Base-by-base conservation (phyloP, 441 rosid species). In the Eruca vesicaria region DNA sequence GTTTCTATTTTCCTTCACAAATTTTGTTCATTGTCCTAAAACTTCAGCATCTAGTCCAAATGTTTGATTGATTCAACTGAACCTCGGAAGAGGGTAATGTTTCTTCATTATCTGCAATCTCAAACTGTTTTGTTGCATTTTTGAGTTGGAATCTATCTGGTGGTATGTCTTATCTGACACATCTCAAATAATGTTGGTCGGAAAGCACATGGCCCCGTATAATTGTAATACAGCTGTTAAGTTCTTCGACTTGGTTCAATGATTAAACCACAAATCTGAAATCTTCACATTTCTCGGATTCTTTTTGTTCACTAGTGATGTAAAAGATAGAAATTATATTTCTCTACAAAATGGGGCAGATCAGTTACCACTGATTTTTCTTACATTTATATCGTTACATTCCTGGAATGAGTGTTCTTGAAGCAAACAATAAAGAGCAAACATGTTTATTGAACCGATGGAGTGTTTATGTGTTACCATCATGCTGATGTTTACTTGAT, bases 191-290 rank as follows among this genome's bases (percentile, higher is more conserved):
- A 61, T 62, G 70, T 63, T 78, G 48, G 78, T 73, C 71, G 78
- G 67, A 78, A 69, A 57, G 73, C 90, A 85, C 82, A 89, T 84
- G 80, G 41, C 52, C 81, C 66, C 73, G 33, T 60, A 36, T 66
- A 69, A 72, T 66, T 66, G 60, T 38, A 16, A 16, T 58, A 71
- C 61, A 2, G 63, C 71, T 65, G 66, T 76, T 48, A 21, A 71
- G 43, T 71, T 71, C 59, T 70, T 59, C 35, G 56, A 53, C 45
- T 23, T 43, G 63, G 14, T 63, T 60, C 36, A 57, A 63, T 63
- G 14, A 63, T 26, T 56, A n/a, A n/a, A 76, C 9, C 59, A 56
- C 76, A 41, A 64, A 62, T 36, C 62, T 57, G 12, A 71, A 31
- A 55, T 20, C 21, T 31, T 11, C 48, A 33, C 66, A 32, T 16